A percentile compares a stretch with the other conserved stretches of the same genome.
These are phyloP conservation scores for Teratosphaeria zuluensis DNA, from an alignment of 2,329 filamentous ascomycete genomes.

Conservation along the genomic window DNA sequence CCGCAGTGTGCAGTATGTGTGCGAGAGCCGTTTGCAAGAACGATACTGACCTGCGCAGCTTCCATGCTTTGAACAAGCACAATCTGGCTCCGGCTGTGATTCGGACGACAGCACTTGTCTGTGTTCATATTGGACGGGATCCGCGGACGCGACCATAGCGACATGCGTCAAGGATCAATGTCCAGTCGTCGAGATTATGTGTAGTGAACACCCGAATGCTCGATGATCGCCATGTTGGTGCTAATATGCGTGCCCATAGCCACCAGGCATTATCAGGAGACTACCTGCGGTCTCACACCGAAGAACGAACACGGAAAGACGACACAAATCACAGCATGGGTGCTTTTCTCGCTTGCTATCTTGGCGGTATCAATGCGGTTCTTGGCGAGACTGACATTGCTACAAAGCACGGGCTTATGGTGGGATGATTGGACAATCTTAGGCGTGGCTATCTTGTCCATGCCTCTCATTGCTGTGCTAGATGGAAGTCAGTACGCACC, in stretches of 20 bases:
- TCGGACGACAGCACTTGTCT: background rate
- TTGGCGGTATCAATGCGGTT: background rate
- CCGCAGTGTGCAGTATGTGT: background rate
- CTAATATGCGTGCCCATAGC: background rate
- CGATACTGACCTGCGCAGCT: background rate
- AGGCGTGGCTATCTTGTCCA: background rate
- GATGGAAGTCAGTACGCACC: background rate
- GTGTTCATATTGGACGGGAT: background rate
- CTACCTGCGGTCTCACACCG: background rate
- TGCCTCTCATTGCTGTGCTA: background rate
- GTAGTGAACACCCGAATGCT: background rate
- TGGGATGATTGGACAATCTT: constrained; percentile 2
- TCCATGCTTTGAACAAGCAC: background rate
- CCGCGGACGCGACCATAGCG: background rate
- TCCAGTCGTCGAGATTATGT: background rate
- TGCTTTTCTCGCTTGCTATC: background rate
- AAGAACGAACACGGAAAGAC: background rate
- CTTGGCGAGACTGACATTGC: background rate
- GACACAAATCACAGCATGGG: background rate
- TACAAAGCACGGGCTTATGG: background rate
- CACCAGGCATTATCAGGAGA: background rate
- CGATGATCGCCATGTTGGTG: background rate
- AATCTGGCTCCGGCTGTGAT: background rate
- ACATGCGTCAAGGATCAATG: background rate
- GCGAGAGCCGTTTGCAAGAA: background rate